A percentile compares a stretch with the other conserved stretches of the same genome.
Evolutionary conservation across 2,329 filamentous ascomycete species (phyloP).

Genomic region (Annulohypoxylon truncatum): DNA sequence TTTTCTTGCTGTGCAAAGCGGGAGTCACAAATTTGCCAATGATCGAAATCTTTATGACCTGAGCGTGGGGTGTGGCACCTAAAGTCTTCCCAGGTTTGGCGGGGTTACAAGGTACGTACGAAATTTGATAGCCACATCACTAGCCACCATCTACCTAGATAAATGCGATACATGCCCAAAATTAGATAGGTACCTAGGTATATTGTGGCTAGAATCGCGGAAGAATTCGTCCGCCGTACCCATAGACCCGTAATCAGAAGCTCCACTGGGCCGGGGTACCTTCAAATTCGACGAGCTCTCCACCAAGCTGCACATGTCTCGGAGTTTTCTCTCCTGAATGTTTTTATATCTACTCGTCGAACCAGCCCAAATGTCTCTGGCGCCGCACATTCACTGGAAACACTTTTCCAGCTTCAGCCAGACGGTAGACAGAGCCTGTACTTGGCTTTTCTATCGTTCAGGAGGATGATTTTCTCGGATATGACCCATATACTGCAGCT

Average conservation of each 20-base stretch:
- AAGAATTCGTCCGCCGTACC: conserved; percentile 29
- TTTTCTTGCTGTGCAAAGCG: conserved; percentile 16
- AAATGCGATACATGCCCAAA: neutral
- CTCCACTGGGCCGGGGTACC: conserved; percentile 19
- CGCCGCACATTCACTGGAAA: conserved; percentile 28
- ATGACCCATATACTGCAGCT: conserved; percentile 22
- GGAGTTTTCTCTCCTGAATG: conserved; percentile 33
- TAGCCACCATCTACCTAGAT: neutral
- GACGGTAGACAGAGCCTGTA: conserved; percentile 11
- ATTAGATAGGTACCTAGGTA: neutral
- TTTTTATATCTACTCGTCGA: conserved; percentile 14
- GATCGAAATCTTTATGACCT: conserved; percentile 44
- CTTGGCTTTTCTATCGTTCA: conserved; percentile 17
- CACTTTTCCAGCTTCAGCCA: conserved; percentile 32
- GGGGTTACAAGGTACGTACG: conserved; percentile 30
- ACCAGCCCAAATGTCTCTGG: conserved; percentile 37
- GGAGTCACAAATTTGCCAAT: conserved; percentile 41
- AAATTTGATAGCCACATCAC: neutral
- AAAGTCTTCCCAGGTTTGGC: conserved; percentile 33
- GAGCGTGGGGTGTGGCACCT: conserved; percentile 42
- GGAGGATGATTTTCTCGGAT: conserved; percentile 41
- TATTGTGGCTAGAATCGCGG: conserved; percentile 26
- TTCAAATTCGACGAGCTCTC: conserved; percentile 31
- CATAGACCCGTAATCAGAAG: conserved; percentile 6
- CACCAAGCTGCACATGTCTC: conserved; percentile 30